Conservation (phyloP, 2,329 filamentous ascomycete genomes). For the Penicillium expansum region DNA sequence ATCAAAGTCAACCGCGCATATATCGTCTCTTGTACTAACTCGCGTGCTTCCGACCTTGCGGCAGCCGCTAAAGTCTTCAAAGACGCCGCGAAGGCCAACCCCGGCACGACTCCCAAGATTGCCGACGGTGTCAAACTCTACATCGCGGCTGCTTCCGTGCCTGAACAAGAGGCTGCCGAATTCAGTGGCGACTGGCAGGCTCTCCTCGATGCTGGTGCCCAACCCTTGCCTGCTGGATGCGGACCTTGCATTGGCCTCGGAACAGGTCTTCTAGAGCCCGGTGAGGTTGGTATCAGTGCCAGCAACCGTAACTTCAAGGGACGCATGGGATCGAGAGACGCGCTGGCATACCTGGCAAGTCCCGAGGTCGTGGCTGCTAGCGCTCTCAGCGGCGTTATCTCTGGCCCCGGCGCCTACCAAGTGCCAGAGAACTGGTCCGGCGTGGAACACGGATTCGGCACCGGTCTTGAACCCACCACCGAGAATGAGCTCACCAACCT, state of each 20-base stretch:
- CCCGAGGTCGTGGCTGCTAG: constrained; percentile 92
- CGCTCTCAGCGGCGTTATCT: constrained; percentile 58
- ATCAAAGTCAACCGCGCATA: constrained; percentile 84
- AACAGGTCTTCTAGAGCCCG: constrained; percentile 72
- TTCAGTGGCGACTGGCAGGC: constrained; percentile 81
- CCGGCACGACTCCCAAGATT: constrained; percentile 65
- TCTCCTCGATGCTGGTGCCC: constrained; percentile 75
- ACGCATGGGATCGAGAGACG: constrained; percentile 76
- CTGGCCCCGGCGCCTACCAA: constrained; percentile 74
- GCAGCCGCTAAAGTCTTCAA: constrained; percentile 82
- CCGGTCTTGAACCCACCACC: constrained; percentile 57
- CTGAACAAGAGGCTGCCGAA: constrained; percentile 75
- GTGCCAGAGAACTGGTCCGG: constrained; percentile 64
- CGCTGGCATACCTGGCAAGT: constrained; percentile 80
- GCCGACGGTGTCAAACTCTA: constrained; percentile 78
- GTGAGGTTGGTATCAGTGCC: constrained; percentile 82
- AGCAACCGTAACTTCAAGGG: constrained; percentile 90
- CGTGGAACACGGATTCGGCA: constrained; percentile 66
- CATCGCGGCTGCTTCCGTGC: constrained; percentile 78
- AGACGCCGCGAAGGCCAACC: constrained; percentile 63
- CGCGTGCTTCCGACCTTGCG: constrained; percentile 73
- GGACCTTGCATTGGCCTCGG: constrained; percentile 85
- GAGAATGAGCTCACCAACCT: constrained; percentile 71
- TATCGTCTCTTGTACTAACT: constrained; percentile 87
- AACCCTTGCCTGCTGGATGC: constrained; percentile 69